phyloP scores from a whole-genome alignment of 2,329 filamentous ascomycete genomes.

The Zarea fungicola region DNA sequence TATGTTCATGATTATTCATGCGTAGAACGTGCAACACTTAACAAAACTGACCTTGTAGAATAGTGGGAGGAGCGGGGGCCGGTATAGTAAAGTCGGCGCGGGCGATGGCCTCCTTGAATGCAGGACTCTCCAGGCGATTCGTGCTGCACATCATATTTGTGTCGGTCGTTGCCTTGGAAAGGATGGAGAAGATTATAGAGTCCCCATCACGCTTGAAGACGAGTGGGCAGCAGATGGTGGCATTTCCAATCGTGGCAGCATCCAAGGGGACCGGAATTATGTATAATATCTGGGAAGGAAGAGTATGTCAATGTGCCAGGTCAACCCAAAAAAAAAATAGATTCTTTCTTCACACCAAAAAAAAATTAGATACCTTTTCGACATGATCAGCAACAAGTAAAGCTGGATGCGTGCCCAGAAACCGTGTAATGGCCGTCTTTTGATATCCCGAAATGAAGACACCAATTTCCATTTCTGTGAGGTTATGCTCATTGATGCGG shows the following conservation, averaged over 20 bases:
- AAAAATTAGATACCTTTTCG: slow-evolving; percentile 14
- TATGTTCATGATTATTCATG: no score
- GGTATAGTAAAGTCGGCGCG: not conserved
- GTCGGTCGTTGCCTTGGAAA: slow-evolving; percentile 15
- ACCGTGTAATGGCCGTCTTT: slow-evolving; percentile 14
- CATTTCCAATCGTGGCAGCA: slow-evolving; percentile 17
- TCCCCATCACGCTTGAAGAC: slow-evolving; percentile 16
- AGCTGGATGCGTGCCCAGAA: slow-evolving; percentile 16
- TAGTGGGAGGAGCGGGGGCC: not conserved
- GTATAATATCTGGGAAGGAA: slow-evolving; percentile 12
- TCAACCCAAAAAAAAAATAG: not conserved
- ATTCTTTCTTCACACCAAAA: not conserved
- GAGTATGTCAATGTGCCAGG: not conserved
- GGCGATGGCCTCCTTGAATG: not conserved
- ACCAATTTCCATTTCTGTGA: slow-evolving; percentile 15
- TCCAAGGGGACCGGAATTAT: slow-evolving; percentile 19
- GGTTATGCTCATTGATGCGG: slow-evolving; percentile 8
- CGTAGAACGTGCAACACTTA: no score
- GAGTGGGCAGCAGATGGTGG: slow-evolving; percentile 16
- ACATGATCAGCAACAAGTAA: slow-evolving; percentile 18
- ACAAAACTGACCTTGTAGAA: not conserved
- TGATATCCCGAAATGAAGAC: slow-evolving; percentile 17
- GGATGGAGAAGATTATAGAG: slow-evolving; percentile 15
- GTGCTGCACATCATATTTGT: slow-evolving; percentile 1
- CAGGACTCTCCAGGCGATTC: not conserved